These are phyloP conservation scores for Cyamopsis tetragonoloba DNA, from an alignment of 306 rosid species.

Conservation along the genomic window DNA sequence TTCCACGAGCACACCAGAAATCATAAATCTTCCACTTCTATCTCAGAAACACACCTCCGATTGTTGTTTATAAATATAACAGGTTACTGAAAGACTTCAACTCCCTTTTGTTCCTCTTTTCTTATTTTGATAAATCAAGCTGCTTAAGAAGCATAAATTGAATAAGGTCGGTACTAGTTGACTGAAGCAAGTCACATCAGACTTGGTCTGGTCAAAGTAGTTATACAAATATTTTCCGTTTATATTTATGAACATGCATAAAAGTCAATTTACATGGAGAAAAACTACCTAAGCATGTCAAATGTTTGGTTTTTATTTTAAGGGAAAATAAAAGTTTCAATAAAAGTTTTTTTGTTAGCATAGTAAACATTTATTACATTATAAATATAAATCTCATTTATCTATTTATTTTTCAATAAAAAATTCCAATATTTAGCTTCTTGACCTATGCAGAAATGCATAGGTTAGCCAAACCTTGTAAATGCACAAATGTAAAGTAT, in stretches of 20 bases:
- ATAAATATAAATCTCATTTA: too few relatives aligned
- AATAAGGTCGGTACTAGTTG: conserved; percentile 23
- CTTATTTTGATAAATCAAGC: conserved; percentile 5
- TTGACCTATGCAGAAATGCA: too few relatives aligned
- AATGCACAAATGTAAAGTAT: background rate
- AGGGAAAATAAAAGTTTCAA: too few relatives aligned
- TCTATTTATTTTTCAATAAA: too few relatives aligned
- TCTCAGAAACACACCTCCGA: background rate
- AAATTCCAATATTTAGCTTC: too few relatives aligned
- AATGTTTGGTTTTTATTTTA: background rate
- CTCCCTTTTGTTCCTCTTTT: background rate
- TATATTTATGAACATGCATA: background rate
- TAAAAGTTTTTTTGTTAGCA: too few relatives aligned
- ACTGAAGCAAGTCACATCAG: conserved; percentile 24
- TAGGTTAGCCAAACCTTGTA: too few relatives aligned
- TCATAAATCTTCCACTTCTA: conserved; percentile 10
- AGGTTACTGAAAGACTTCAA: background rate
- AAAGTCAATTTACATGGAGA: background rate
- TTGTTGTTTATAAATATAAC: background rate
- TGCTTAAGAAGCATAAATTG: background rate
- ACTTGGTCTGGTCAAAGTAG: conserved; percentile 28
- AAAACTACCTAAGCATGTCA: background rate
- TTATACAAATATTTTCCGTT: background rate
- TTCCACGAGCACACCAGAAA: background rate
- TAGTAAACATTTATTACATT: too few relatives aligned